Base-by-base conservation (phyloP, 1,139 yeast species). In the Suhomyces atakaporum region DNA sequence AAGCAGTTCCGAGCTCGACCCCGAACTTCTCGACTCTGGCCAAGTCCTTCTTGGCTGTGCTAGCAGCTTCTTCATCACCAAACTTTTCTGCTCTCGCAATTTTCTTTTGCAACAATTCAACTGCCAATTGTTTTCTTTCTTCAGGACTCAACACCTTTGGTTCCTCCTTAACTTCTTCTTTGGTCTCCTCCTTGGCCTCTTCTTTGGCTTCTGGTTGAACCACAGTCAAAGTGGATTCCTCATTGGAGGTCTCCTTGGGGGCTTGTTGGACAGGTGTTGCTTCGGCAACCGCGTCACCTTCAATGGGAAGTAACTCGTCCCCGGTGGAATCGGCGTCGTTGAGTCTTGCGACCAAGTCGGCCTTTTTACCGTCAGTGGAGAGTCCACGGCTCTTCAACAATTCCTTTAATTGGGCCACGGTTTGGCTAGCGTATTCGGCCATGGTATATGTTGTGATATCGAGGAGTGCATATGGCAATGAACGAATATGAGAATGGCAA, bases 331-430 rank as follows among this genome's bases (percentile, higher is more conserved):
- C 37, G 24, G 47, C 39, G 31, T 73, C 80, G 36, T 60, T 63
- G 44, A 90, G 73, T 48, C 97, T 78, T 28, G 79, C 78, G 36
- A 90, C 73, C 49, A 90, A 73, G 40, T 88, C 96, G 28, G 84
- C 82, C 62, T 90, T 92, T 52, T 88, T 82, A 16, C 98, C 98
- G 29, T 82, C 79, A 6, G 75, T 68, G 4, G 95, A 60, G 40
- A 92, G 73, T 2, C 83, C 85, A 47, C 81, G 79, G 29, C 72
- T 64, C 51, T 84, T 82, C 52, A 92, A 75, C 38, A 79, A 51
- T 46, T 85, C 96, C 59, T 86, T 89, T 61, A 90, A 75, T 66
- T 88, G 96, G 25, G 84, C 81, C 33, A 89, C 97, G 22, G 95
- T 90, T 50, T 72, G 77, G 38, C 77, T 60, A 25, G 79, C 57